Conservation (phyloP, 305 asterid genomes). For the Salvia sclarea region DNA sequence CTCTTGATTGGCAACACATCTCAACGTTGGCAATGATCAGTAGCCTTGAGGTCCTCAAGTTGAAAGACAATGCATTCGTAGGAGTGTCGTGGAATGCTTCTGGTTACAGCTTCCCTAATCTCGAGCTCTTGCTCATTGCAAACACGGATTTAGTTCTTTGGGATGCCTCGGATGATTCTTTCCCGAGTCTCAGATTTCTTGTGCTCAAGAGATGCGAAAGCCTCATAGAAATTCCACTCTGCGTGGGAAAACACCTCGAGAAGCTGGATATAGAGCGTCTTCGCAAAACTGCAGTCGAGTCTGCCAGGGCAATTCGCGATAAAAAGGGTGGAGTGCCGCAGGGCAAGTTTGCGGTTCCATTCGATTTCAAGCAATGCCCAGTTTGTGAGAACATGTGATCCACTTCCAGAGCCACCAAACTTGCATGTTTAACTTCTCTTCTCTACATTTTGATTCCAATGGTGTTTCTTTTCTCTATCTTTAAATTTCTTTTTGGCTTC, state of each 20-base stretch:
- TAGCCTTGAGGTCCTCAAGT: constrained; percentile 38
- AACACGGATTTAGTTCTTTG: constrained; percentile 36
- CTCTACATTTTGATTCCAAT: no score
- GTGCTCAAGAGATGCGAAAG: constrained; percentile 37
- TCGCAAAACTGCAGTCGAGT: neutral
- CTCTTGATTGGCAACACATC: constrained; percentile 45
- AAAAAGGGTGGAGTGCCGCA: neutral
- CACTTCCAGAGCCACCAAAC: neutral
- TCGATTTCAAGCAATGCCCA: neutral
- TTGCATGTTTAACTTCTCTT: no score
- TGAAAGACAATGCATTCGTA: constrained; percentile 35
- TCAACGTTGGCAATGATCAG: constrained; percentile 32
- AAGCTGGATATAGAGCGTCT: neutral
- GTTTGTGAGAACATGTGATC: neutral
- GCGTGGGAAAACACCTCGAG: constrained; percentile 27
- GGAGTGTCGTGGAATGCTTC: constrained; percentile 41
- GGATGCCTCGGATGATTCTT: constrained; percentile 37
- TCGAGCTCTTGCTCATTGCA: constrained; percentile 39
- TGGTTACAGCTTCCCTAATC: constrained; percentile 27
- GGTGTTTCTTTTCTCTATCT: no score
- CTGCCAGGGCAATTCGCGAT: neutral
- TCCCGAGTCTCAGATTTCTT: constrained; percentile 39
- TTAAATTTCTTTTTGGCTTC: no score
- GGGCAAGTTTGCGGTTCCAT: neutral
- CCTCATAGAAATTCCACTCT: constrained; percentile 36